Percentiles rank a stretch among this genome's conserved stretches.
These are phyloP conservation scores for Phylloporus scabripes DNA, from an alignment of 768 basidiomycete genomes.

Conservation along the genomic window DNA sequence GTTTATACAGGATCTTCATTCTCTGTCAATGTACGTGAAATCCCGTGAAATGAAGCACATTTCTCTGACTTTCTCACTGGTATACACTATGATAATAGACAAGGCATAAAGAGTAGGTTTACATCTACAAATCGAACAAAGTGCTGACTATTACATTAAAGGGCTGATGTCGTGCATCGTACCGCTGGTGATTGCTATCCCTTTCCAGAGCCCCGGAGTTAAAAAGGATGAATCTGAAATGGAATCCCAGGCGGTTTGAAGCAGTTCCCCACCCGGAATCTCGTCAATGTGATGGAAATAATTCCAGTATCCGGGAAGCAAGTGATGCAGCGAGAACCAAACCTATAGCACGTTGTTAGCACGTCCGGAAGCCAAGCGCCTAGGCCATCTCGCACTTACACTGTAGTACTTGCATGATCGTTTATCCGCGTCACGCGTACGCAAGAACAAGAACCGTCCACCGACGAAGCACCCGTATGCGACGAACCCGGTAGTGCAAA, in stretches of 20 bases:
- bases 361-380: not conserved
- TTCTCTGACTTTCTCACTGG: not conserved
- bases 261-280: constrained; percentile 7
- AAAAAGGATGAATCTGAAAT: constrained; percentile 8
- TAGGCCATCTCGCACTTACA: constrained; percentile 18
- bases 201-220: not conserved
- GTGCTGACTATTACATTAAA: not conserved
- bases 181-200: not conserved
- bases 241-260: constrained; percentile 10
- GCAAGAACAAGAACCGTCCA: constrained; percentile 26
- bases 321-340: constrained; percentile 33
- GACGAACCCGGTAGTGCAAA: constrained; percentile 25
- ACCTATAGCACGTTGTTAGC: constrained; percentile 17
- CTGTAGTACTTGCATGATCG: constrained; percentile 36
- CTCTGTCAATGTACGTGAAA: not conserved
- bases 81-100: not conserved
- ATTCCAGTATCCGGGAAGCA: constrained; percentile 36
- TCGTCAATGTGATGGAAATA: constrained; percentile 18
- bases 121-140: not conserved
- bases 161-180: not conserved
- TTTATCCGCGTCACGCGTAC: constrained; percentile 28
- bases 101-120: not conserved
- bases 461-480: constrained; percentile 33
- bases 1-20: not conserved
- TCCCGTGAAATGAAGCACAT: not conserved